Evolutionary conservation across 2,329 filamentous ascomycete species (phyloP).

Genomic region (Myriosclerotinia curreyana): DNA sequence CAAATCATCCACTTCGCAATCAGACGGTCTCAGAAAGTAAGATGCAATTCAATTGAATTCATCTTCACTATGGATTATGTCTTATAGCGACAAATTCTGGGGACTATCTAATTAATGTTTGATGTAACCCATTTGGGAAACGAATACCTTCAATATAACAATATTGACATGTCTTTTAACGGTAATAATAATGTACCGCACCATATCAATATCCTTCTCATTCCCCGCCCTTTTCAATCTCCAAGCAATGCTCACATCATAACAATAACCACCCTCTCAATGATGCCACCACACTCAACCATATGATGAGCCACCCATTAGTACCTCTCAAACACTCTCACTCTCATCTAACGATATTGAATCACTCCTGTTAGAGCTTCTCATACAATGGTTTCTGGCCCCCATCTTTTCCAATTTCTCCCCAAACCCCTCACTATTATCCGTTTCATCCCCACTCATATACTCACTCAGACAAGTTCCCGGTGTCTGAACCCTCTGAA

Average conservation of each 20-base stretch:
- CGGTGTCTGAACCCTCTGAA: constrained; percentile 7
- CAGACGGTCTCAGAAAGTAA: not conserved
- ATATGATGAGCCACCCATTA: not conserved
- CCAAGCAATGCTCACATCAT: not conserved
- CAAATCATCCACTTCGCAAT: not conserved
- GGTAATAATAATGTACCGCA: not conserved
- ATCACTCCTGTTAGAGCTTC: not conserved
- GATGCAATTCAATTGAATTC: not conserved
- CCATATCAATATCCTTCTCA: not conserved
- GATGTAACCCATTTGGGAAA: not conserved
- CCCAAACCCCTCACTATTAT: constrained; percentile 18
- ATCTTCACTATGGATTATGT: constrained; percentile 5
- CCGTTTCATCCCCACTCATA: constrained; percentile 18
- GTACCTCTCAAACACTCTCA: not conserved
- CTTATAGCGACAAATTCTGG: not conserved
- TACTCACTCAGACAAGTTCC: not conserved
- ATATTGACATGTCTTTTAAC: not conserved
- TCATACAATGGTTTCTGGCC: not conserved
- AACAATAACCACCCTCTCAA: not conserved
- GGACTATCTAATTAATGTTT: not conserved
- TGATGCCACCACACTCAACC: not conserved
- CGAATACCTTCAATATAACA: constrained; percentile 3
- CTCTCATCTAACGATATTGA: not conserved
- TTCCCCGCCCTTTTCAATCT: too few species aligned
- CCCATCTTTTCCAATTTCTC: constrained; percentile 18